These are phyloP conservation scores for Blastomyces emzantsi DNA, from an alignment of 2,329 filamentous ascomycete species.

Conservation along the genomic window DNA sequence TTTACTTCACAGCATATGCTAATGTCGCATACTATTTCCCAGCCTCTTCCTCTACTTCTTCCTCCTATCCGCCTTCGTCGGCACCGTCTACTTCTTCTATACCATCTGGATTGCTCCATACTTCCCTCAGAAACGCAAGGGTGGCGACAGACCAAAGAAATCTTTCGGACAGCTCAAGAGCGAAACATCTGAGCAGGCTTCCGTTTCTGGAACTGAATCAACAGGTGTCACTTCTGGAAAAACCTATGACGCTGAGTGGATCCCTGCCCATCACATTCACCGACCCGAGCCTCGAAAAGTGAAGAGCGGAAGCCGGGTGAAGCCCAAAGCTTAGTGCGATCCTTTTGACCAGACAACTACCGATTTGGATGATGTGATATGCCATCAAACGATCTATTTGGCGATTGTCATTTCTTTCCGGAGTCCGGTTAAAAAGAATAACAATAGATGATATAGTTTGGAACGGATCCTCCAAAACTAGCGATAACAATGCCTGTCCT, in stretches of 20 bases:
- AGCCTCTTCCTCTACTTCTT: constrained; percentile 98
- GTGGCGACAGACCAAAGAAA: constrained; percentile 56
- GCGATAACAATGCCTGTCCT: neutral
- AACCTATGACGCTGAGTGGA: constrained; percentile 87
- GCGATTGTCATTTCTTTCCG: neutral
- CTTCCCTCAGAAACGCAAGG: constrained; percentile 70
- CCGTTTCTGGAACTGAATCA: constrained; percentile 61
- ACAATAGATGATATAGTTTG: neutral
- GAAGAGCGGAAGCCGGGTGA: constrained; percentile 33
- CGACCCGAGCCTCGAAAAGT: constrained; percentile 62
- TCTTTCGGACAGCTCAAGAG: constrained; percentile 58
- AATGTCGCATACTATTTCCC: constrained; percentile 6
- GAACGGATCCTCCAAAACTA: neutral
- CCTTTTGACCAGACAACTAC: neutral
- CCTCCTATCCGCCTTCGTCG: constrained; percentile 67
- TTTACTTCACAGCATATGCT: neutral
- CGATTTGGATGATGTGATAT: constrained; percentile 2
- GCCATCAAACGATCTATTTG: neutral
- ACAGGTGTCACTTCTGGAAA: constrained; percentile 54
- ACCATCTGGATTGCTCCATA: constrained; percentile 94
- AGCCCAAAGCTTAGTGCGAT: constrained; percentile 11
- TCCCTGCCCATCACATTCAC: constrained; percentile 80
- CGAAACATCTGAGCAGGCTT: constrained; percentile 50
- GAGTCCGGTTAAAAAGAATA: neutral
- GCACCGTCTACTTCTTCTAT: constrained; percentile 92